phyloP scores from a whole-genome alignment of 441 rosid genomes.

The Caryocar brasiliense region DNA sequence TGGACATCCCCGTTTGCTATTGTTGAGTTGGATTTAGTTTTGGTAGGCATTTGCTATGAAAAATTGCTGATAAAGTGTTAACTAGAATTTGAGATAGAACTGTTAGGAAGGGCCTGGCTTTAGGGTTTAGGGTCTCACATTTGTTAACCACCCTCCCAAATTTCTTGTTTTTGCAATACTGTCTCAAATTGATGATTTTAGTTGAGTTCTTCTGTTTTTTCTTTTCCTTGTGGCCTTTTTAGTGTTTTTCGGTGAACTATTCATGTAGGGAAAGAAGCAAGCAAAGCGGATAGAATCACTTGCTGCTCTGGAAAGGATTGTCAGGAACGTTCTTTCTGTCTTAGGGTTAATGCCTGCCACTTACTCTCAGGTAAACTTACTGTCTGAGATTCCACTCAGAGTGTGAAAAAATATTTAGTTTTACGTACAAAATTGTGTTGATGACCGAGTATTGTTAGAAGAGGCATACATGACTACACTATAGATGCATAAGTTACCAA shows the following conservation, averaged over 20 bases:
- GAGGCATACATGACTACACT: background rate
- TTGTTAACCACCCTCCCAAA: too few relatives aligned
- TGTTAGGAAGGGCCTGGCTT: too few relatives aligned
- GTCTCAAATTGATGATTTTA: too few relatives aligned
- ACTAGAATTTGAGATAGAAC: too few relatives aligned
- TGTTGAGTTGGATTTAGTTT: too few relatives aligned
- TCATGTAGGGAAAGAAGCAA: conserved; percentile 75
- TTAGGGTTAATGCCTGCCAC: conserved; percentile 72
- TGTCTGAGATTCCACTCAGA: background rate
- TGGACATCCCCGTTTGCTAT: too few relatives aligned
- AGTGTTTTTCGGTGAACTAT: conserved; percentile 1
- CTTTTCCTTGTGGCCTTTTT: background rate
- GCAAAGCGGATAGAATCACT: conserved; percentile 56
- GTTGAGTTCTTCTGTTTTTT: background rate
- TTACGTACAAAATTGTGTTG: background rate
- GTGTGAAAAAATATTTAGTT: background rate
- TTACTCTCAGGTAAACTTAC: conserved; percentile 52
- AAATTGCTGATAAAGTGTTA: too few relatives aligned
- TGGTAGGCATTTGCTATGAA: too few relatives aligned
- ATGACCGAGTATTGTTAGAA: background rate
- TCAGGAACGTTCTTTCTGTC: conserved; percentile 46
- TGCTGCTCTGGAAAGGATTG: conserved; percentile 48
- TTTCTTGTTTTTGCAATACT: background rate
- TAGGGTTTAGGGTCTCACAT: too few relatives aligned
- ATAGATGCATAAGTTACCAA: background rate